Percentiles rank a stretch among this genome's conserved stretches.
Conservation (phyloP, 2,329 filamentous ascomycete species). For the Colletotrichum gloeosporioides region DNA sequence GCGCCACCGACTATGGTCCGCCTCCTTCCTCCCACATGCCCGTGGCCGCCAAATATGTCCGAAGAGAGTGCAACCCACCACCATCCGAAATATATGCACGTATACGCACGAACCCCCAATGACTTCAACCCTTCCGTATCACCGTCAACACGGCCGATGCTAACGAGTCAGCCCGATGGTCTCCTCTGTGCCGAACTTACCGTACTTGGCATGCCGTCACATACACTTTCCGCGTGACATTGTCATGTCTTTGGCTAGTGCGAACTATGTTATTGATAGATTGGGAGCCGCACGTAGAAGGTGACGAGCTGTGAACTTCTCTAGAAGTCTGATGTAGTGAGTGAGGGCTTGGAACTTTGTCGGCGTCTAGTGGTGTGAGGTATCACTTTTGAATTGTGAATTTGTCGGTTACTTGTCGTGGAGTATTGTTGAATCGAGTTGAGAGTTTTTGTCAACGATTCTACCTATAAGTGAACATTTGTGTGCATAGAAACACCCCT, state of each 20-base stretch:
- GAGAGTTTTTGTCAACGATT: background rate
- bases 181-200: background rate
- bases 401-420: background rate
- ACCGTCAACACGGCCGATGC: background rate
- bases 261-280: background rate
- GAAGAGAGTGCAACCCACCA: background rate
- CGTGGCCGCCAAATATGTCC: background rate
- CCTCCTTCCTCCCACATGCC: background rate
- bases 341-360: background rate
- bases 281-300: background rate
- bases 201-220: background rate
- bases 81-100: background rate
- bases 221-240: background rate
- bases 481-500: background rate
- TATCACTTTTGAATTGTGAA: background rate
- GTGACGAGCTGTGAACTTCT: background rate
- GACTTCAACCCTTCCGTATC: background rate
- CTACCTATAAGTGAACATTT: background rate
- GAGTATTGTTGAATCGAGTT: background rate
- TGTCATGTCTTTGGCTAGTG: background rate
- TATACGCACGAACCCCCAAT: background rate
- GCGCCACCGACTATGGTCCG: background rate
- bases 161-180: background rate
- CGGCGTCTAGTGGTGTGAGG: accelerated
- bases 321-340: accelerated